Base-by-base conservation (phyloP, 2,329 filamentous ascomycete genomes). In the Neofusicoccum umdonicola region DNA sequence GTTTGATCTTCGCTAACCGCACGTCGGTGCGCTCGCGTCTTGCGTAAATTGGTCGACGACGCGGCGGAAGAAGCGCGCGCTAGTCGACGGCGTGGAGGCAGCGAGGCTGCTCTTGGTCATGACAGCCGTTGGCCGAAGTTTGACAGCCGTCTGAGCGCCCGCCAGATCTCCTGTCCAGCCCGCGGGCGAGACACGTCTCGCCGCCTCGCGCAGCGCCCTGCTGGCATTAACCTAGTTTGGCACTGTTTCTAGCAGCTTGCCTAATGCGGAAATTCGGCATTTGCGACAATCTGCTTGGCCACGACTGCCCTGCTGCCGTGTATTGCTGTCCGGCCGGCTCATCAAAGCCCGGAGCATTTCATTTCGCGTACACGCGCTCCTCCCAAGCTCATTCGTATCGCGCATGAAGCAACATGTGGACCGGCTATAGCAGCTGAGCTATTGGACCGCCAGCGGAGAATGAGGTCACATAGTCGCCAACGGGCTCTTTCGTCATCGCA, bases 1-100 rank as follows among this genome's bases (percentile, higher is more conserved):
- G 56, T 60, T 60, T 60, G 56, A 60, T 60, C 56, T 47, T 37
- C 56, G 42, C 56, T 60, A 60, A 60, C 56, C 56, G 56, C 56
- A 60, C 56, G 56, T 60, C 56, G 56, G 41, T 60, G 56, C 56
- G 42, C 56, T 60, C 41, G 56, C 54, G 27, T 60, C 37, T 60
- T 45, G 56, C 56, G 27, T 11, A 47, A 35, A 60, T 35, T 60
- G 39, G 52, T 27, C 35, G 51, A 41, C 35, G 35, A 48, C 45
- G 51, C 35, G 17, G 54, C 52, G 52, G 41, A 12, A 17, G 52
- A 57, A 57, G 52, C 37, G 52, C 56, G 56, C 56, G 56, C 56
- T 60, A 60, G 41, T 22, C 27, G 4, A 37, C 17, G 56, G 19
- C 54, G 3, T 42, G 39, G 17, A 11, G n/a, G 22, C 34, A 34